Evolutionary conservation across 2,329 filamentous ascomycete genomes (phyloP), one percentile per base, ranked within the genome.

Genomic region (Monosporascus sp.): DNA sequence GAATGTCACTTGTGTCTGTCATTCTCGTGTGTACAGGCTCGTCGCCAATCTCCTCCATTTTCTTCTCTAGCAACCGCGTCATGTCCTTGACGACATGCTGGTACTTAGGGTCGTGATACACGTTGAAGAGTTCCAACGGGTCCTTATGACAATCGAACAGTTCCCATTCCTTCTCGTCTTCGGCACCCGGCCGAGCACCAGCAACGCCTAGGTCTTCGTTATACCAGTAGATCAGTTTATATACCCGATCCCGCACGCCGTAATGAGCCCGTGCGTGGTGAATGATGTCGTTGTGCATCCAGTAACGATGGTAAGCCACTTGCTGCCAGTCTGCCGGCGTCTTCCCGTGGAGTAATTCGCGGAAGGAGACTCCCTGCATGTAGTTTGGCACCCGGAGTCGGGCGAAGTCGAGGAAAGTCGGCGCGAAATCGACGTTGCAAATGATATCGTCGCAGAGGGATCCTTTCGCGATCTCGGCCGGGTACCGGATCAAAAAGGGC

Each of bases 141-240:
- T 79, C 79, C 51, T 78, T 66, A 2, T 76, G 58, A 47, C 76
- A 79, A 57, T 82, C 78, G 57, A 81, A 82, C 17, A 81, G 55
- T 60, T 81, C 79, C 78, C 79, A 81, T 57, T 81, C 77, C 54
- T 73, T 74, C 36, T 76, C 69, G 36, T 74, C 68, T 49, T 71
- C 65, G 0, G 61, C 71, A 0, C 72, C 73, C 0, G 70, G 68
- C 2, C 72, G 60, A 1, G 79, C 71, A 0, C 78, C 78, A 19
- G 71, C 68, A 0, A 80, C 51, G 0, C 71, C 76, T 16, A 80
- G 68, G 9, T 68, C 69, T 58, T 81, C 75, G 48, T 78, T 78
- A 56, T 81, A 82, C 78, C 78, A 82, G 62, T 80, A 81, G 19
- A 81, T 82, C 2, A 82, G 58, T 69, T 82, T 82, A 58, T 80